Conservation (phyloP, 2,329 filamentous ascomycete genomes). For the Colletotrichum navitas region DNA sequence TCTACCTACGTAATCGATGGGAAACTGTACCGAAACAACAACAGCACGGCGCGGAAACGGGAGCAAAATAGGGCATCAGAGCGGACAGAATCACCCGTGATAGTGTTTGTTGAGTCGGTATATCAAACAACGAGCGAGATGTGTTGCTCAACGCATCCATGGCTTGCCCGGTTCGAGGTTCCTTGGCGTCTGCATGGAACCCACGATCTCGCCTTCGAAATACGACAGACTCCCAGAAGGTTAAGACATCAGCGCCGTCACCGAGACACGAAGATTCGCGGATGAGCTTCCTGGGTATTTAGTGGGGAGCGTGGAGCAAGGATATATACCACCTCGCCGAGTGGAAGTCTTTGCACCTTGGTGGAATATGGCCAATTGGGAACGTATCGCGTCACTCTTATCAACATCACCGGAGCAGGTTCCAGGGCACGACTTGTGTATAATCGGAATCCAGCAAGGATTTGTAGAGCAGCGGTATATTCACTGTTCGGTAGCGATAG, state of each 20-base stretch:
- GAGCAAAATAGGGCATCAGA: too few species aligned
- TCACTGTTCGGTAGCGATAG: neutral
- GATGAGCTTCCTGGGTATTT: neutral
- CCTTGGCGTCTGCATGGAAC: too few species aligned
- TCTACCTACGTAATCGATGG: too few species aligned
- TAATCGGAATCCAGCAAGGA: neutral
- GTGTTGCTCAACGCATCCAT: too few species aligned
- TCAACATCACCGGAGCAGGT: neutral
- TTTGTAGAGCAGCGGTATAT: neutral
- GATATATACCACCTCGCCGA: neutral
- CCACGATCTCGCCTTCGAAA: neutral
- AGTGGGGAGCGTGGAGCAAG: neutral
- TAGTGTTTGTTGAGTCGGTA: too few species aligned
- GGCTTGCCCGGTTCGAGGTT: too few species aligned
- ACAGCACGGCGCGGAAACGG: too few species aligned
- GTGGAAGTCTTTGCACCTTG: neutral
- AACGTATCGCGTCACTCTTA: neutral
- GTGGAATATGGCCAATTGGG: neutral
- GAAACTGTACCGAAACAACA: too few species aligned
- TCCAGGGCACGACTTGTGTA: neutral
- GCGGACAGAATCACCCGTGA: too few species aligned
- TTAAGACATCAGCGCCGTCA: neutral
- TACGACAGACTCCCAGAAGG: neutral
- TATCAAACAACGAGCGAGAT: too few species aligned
- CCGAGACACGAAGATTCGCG: neutral